A percentile compares a stretch with the other conserved stretches of the same genome.
phyloP scores from a whole-genome alignment of 495 filamentous ascomycete species.

The Xanthoparmelia taractica region DNA sequence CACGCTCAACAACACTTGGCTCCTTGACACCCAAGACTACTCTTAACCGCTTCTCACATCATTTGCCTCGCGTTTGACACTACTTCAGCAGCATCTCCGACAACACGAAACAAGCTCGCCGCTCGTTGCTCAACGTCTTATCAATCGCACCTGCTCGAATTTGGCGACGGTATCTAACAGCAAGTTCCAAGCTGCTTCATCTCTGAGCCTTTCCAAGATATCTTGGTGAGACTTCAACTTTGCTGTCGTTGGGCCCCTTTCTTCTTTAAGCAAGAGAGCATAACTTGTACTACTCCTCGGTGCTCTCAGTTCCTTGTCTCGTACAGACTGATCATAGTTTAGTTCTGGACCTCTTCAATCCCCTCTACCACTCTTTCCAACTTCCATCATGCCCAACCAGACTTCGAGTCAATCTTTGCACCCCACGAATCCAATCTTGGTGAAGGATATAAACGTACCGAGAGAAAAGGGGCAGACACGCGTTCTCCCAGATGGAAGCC shows the following conservation, averaged over 20 bases:
- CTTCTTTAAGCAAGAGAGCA: neutral
- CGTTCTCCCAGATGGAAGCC: neutral
- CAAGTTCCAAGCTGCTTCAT: neutral
- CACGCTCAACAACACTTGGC: neutral
- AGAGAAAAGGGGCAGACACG: conserved; percentile 2
- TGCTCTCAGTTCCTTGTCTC: neutral
- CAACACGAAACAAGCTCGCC: neutral
- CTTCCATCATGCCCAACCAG: neutral
- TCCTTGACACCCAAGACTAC: neutral
- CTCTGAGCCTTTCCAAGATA: neutral
- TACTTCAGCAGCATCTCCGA: neutral
- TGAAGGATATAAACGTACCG: neutral
- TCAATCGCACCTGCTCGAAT: neutral
- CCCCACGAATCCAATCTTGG: neutral
- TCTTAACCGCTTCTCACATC: neutral
- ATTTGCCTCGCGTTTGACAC: neutral
- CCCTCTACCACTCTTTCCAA: neutral
- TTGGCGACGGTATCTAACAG: neutral
- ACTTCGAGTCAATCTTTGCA: neutral
- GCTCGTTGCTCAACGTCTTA: neutral
- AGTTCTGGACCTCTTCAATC: neutral
- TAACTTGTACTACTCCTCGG: neutral
- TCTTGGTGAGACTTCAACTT: neutral
- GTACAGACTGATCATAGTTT: neutral
- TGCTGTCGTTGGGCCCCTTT: too few species aligned